Base-by-base conservation (phyloP, 2,329 filamentous ascomycete species). In the Colletotrichum truncatum region DNA sequence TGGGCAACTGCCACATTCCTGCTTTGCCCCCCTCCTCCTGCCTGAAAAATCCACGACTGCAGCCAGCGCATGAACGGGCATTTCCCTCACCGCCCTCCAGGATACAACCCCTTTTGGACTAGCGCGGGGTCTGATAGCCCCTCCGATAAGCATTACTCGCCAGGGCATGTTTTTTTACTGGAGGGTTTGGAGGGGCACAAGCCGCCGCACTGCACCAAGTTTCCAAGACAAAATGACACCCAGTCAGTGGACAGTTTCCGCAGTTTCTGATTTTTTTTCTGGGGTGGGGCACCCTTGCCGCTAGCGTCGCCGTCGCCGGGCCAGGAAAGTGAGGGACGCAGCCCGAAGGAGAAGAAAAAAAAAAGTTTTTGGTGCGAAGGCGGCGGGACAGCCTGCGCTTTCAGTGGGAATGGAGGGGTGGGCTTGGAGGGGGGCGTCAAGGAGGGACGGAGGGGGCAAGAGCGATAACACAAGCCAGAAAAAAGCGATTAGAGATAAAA, bases 401-500 rank as follows among this genome's bases (percentile, higher is more conserved):
- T 28, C 43, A 46, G 23, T 46, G 43, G 43, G 43, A 46, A 23
- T 32, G 51, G 53, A 46, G 62, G 48, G 56, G n/a, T n/a, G n/a
- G n/a, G n/a, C n/a, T n/a, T n/a, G n/a, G n/a, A n/a, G n/a, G n/a
- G n/a, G n/a, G n/a, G n/a, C n/a, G n/a, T n/a, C n/a, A n/a, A n/a
- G n/a, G n/a, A n/a, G n/a, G n/a, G 28, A 14, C 39, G 26, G 45
- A 32, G 55, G 46, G 48, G 62, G 49, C 30, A 48, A 39, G 56
- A 61, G 38, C 38, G 61, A 61, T 64, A 64, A 61, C 61, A 64
- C 61, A 64, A 60, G 46, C 55, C 55, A 38, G 8, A 32, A 48
- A 60, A 49, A 32, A 34, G 28, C 28, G 34, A 71, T 67, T 69
- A 64, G 55, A 70, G 61, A 72, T n/a, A 75, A 78, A 79, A 79